Conservation (phyloP, 306 rosid genomes). For the Citrullus amarus region DNA sequence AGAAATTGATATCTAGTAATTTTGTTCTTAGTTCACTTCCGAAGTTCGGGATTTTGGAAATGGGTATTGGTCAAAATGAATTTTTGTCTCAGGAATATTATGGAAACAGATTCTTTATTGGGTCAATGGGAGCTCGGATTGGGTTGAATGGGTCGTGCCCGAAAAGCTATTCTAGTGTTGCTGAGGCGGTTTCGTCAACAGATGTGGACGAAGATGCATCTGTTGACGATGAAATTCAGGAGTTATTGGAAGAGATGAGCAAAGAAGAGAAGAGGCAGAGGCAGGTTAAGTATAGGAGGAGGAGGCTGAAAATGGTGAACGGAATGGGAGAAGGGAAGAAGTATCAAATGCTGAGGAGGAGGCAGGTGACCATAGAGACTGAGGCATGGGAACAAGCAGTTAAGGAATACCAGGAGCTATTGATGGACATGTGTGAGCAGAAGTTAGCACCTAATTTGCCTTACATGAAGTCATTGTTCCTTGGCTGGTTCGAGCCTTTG, state of each 20-base stretch:
- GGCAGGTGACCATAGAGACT: conserved; percentile 81
- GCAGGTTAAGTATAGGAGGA: conserved; percentile 15
- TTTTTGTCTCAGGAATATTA: neutral
- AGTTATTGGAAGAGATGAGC: conserved; percentile 36
- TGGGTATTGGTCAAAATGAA: conserved; percentile 12
- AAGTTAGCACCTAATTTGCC: conserved; percentile 90
- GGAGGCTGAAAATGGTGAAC: conserved; percentile 6
- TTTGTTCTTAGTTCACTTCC: conserved; percentile 16
- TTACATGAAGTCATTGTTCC: conserved; percentile 73
- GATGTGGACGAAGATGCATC: conserved; percentile 53
- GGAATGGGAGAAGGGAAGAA: conserved; percentile 33
- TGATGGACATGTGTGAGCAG: conserved; percentile 85
- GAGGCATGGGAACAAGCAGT: conserved; percentile 79
- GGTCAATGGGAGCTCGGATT: conserved; percentile 13
- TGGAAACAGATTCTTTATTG: conserved; percentile 9
- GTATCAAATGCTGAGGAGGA: conserved; percentile 37
- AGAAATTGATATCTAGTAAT: conserved; percentile 11
- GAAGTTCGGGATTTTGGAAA: neutral
- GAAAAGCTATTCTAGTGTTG: conserved; percentile 50
- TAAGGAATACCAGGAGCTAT: conserved; percentile 67
- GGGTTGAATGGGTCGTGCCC: conserved; percentile 15
- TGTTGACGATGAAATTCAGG: conserved; percentile 35
- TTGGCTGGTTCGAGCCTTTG: conserved; percentile 95
- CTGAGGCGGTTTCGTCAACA: conserved; percentile 57
- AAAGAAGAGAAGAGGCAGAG: conserved; percentile 35